Evolutionary conservation across 305 asterid species (phyloP).

Genomic region (Fraxinus angustifolia): DNA sequence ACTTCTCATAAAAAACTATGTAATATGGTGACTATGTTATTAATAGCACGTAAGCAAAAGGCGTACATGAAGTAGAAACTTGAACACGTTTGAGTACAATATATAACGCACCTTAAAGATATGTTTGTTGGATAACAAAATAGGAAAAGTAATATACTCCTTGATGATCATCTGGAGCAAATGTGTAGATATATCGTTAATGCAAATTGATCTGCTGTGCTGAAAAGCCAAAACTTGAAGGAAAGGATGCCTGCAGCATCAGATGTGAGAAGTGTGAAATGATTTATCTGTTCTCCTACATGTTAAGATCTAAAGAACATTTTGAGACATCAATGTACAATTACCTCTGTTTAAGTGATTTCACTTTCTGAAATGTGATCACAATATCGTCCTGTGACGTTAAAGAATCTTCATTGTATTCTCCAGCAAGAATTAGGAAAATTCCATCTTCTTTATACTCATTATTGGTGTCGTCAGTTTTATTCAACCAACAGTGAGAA

Average conservation of each 20-base stretch:
- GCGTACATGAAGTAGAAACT: neutral
- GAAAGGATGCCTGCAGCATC: conserved; percentile 60
- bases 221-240: conserved; percentile 70
- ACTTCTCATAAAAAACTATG: conserved; percentile 2
- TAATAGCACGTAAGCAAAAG: neutral
- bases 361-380: conserved; percentile 53
- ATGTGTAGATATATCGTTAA: conserved; percentile 36
- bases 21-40: conserved; percentile 13
- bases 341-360: conserved; percentile 78
- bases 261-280: conserved; percentile 20
- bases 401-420: conserved; percentile 36
- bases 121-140: conserved; percentile 53
- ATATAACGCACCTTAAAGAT: conserved; percentile 50
- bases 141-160: conserved; percentile 69
- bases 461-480: conserved; percentile 31
- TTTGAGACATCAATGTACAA: conserved; percentile 11
- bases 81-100: conserved; percentile 13
- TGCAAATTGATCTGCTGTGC: conserved; percentile 35
- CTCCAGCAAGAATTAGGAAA: conserved; percentile 52
- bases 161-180: conserved; percentile 46
- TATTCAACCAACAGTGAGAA: conserved; percentile 69
- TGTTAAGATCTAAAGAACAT: conserved; percentile 13
- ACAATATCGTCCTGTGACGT: conserved; percentile 35
- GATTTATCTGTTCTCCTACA: conserved; percentile 8
- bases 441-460: conserved; percentile 46